Conservation (phyloP, 208 protist genomes). For the Leishmania gerbilli region DNA sequence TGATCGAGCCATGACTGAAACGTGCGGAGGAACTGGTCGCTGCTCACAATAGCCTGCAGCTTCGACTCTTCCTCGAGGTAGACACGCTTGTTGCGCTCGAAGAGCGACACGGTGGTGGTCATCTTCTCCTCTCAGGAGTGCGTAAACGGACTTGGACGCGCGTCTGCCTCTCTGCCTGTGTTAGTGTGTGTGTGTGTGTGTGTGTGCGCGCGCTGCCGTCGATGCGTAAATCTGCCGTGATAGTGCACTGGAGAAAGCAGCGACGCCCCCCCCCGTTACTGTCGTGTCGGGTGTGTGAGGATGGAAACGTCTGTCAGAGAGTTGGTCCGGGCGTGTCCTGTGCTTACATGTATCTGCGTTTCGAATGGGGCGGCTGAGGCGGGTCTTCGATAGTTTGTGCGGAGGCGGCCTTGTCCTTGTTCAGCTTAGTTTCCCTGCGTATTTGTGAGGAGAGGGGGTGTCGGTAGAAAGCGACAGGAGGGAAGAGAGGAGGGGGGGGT, state of each 20-base stretch:
- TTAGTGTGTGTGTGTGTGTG: slow-evolving; percentile 3
- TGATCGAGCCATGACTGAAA: slow-evolving; percentile 83
- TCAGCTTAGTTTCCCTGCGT: background rate
- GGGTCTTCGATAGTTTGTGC: background rate
- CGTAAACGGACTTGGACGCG: background rate
- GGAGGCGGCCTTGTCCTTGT: background rate
- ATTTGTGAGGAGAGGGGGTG: background rate
- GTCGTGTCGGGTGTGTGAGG: background rate
- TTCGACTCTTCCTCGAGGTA: slow-evolving; percentile 87
- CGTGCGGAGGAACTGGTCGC: slow-evolving; percentile 61
- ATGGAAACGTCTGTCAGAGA: background rate
- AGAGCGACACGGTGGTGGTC: slow-evolving; percentile 55
- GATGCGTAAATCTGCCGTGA: background rate
- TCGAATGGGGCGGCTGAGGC: background rate
- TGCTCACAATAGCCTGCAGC: slow-evolving; percentile 62
- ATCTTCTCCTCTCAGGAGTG: slow-evolving; percentile 18
- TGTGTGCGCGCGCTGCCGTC: background rate
- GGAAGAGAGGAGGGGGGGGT: background rate
- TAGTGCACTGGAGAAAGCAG: background rate
- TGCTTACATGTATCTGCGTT: background rate
- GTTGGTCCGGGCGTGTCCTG: background rate
- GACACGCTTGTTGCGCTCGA: slow-evolving; percentile 85
- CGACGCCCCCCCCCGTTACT: background rate
- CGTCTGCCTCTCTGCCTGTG: background rate
- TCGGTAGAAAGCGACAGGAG: background rate